Base-by-base conservation (phyloP, 257 asterid species). In the Phtheirospermum japonicum region DNA sequence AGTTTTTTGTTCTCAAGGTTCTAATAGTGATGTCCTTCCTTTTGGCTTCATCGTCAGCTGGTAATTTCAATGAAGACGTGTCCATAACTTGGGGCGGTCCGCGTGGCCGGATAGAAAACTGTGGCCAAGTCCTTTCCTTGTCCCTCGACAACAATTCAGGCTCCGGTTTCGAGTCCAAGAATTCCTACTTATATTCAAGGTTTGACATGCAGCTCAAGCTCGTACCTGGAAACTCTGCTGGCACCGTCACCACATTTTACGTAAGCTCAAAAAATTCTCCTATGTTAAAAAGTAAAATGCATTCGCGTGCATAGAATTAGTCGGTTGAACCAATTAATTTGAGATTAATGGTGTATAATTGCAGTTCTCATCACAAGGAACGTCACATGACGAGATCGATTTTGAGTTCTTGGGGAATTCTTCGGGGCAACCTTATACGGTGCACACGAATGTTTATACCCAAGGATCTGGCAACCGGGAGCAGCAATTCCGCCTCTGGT, bases 191-290 rank as follows among this genome's bases (percentile, higher is more conserved):
- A 0, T 88, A 53, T 4, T 86, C 79, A 6, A 65, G 85, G 61
- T 73, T 88, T 2, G 95, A 88, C 33, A 30, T 83, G 76, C 82
- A 88, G 68, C 66, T 88, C 64, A 88, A 85, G 70, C 88, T 88
- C 40, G 61, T 88, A 0, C 82, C 89, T 1, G 70, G 71, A 1
- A 74, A 88, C 66, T 88, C 95, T 0, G 96, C 92, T 13, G 96
- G 95, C 72, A 76, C 92, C 0, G 96, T 88, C 55, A 75, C 96
- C 0, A 83, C 96, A 0, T 85, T 85, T 45, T 88, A 57, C 18
- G 94, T 85, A 68, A 74, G 85, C 12, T 7, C 31, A 2, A 11
- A 1, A n/a, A 26, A 1, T 23, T n/a, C n/a, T n/a, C n/a, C n/a
- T n/a, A n/a, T n/a, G n/a, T n/a, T n/a, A n/a, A n/a, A n/a, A n/a